Evolutionary conservation across 2,329 filamentous ascomycete genomes (phyloP).

Genomic region (Helminthosporium solani): DNA sequence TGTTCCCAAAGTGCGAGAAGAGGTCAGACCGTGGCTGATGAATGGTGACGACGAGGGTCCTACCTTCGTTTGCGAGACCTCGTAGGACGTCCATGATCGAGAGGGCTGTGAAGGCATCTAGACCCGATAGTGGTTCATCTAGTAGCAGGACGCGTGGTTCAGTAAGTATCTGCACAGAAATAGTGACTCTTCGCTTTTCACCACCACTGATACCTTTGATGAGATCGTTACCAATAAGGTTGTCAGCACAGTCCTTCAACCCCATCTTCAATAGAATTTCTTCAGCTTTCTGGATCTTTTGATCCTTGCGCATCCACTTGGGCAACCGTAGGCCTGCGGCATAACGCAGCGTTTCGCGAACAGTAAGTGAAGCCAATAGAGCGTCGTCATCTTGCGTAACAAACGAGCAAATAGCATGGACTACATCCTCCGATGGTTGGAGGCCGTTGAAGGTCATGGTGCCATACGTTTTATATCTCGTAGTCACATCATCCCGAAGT

Average conservation of each 20-base stretch:
- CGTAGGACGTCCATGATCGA: slow-evolving; percentile 75
- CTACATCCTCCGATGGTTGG: slow-evolving; percentile 65
- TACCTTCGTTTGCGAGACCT: slow-evolving; percentile 69
- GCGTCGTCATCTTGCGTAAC: slow-evolving; percentile 79
- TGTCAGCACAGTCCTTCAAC: slow-evolving; percentile 75
- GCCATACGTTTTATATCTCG: slow-evolving; percentile 62
- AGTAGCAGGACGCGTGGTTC: slow-evolving; percentile 71
- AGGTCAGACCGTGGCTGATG: slow-evolving; percentile 75
- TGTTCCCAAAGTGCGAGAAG: slow-evolving; percentile 69
- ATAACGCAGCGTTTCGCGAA: slow-evolving; percentile 68
- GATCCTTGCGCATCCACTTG: slow-evolving; percentile 65
- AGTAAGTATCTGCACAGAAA: slow-evolving; percentile 75
- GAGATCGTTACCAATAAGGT: slow-evolving; percentile 68
- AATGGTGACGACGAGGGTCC: slow-evolving; percentile 74
- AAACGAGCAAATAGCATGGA: slow-evolving; percentile 72
- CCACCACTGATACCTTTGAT: slow-evolving; percentile 79
- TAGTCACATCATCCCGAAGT: slow-evolving; percentile 62
- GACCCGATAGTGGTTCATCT: slow-evolving; percentile 73
- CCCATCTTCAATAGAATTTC: slow-evolving; percentile 74
- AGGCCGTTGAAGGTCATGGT: slow-evolving; percentile 70
- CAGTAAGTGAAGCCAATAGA: slow-evolving; percentile 70
- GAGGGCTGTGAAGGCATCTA: slow-evolving; percentile 75
- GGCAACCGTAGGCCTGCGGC: slow-evolving; percentile 71
- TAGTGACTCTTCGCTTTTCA: slow-evolving; percentile 75
- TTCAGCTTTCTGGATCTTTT: slow-evolving; percentile 68